phyloP scores from a whole-genome alignment of 1,139 yeast genomes.

The Candida labiduridarum region DNA sequence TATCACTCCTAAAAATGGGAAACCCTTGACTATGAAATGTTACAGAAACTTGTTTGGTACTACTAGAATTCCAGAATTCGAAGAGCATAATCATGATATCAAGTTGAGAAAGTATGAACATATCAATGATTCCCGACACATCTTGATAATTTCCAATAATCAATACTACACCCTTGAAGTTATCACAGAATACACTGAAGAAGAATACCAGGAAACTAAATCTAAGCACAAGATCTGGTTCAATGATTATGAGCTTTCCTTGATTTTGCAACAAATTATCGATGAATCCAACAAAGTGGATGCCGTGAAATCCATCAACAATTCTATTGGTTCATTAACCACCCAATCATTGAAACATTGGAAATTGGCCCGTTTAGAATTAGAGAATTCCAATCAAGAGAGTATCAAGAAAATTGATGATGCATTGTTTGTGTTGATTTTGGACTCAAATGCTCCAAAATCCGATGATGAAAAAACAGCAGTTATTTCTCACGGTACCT shows the following conservation, averaged over 20 bases:
- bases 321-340: constrained; percentile 70
- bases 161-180: constrained; percentile 67
- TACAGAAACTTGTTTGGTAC: constrained; percentile 69
- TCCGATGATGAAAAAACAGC: constrained; percentile 51
- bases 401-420: constrained; percentile 55
- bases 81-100: constrained; percentile 26
- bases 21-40: constrained; percentile 66
- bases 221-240: constrained; percentile 42
- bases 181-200: constrained; percentile 40
- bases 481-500: constrained; percentile 65
- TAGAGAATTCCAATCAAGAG: constrained; percentile 46
- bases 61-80: constrained; percentile 56
- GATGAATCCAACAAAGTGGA: constrained; percentile 43
- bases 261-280: constrained; percentile 51
- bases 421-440: constrained; percentile 67
- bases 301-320: constrained; percentile 45
- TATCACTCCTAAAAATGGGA: constrained; percentile 49
- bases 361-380: constrained; percentile 58
- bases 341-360: constrained; percentile 67
- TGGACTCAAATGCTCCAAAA: constrained; percentile 58
- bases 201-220: constrained; percentile 26
- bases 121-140: constrained; percentile 44
- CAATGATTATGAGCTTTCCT: constrained; percentile 57
- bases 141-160: constrained; percentile 60
- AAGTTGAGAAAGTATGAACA: constrained; percentile 30